Percentiles rank a stretch among this genome's conserved stretches.
phyloP scores from a whole-genome alignment of 306 rosid genomes.

The Leucaena leucocephala region DNA sequence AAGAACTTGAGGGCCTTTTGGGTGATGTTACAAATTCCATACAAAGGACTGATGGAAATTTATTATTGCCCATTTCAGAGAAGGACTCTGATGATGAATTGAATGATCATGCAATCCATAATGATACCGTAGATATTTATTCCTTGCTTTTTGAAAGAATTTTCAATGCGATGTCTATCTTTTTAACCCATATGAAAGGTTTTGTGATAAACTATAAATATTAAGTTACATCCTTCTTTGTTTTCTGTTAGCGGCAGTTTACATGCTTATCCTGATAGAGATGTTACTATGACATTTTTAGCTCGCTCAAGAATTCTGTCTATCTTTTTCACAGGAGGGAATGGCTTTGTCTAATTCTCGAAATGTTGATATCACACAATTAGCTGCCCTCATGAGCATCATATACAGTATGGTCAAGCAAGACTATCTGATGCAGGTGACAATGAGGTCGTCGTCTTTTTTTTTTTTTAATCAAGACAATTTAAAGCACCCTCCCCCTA shows the following conservation, averaged over 20 bases:
- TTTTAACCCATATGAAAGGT: not conserved
- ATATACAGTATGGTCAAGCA: slow-evolving; percentile 68
- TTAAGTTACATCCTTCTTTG: not conserved
- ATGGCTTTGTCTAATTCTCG: slow-evolving; percentile 34
- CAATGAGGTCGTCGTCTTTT: slow-evolving; percentile 24
- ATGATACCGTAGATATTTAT: slow-evolving; percentile 45
- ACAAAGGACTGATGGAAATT: slow-evolving; percentile 31
- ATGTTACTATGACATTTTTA: slow-evolving; percentile 2
- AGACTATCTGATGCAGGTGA: slow-evolving; percentile 82
- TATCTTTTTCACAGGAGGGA: slow-evolving; percentile 47
- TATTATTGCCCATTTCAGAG: slow-evolving; percentile 26
- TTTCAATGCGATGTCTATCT: slow-evolving; percentile 14
- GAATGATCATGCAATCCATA: slow-evolving; percentile 37
- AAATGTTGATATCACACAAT: slow-evolving; percentile 45
- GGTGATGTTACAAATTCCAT: slow-evolving; percentile 51
- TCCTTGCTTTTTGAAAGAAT: slow-evolving; percentile 3
- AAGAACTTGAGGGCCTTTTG: slow-evolving; percentile 57
- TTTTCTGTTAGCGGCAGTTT: not conserved
- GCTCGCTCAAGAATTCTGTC: not conserved
- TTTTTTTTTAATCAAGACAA: too few species aligned
- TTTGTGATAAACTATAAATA: not conserved
- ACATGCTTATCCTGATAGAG: slow-evolving; percentile 21
- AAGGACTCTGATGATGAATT: slow-evolving; percentile 37
- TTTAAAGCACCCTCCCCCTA: too few species aligned
- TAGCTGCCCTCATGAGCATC: slow-evolving; percentile 58